Conservation (phyloP, 768 basidiomycete genomes). For the Tremella fuciformis region DNA sequence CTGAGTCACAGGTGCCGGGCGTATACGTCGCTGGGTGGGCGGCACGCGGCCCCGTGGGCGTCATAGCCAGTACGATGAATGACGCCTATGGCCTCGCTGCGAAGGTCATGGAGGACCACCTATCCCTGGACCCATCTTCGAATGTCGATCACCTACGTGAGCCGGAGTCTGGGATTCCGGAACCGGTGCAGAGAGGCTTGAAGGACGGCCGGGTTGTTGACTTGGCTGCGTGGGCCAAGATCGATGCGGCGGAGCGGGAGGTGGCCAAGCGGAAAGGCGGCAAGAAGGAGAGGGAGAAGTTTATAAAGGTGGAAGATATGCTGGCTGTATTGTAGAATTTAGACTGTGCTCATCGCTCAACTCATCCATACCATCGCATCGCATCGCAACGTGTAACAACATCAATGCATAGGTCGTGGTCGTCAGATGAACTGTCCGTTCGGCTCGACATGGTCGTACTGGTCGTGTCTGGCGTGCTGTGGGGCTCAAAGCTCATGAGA, state of each 20-base stretch:
- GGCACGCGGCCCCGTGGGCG: constrained; percentile 82
- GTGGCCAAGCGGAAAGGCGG: constrained; percentile 57
- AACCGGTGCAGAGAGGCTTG: constrained; percentile 53
- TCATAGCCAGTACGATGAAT: constrained; percentile 89
- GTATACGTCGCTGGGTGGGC: constrained; percentile 97
- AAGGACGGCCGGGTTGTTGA: constrained; percentile 56
- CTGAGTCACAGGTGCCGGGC: constrained; percentile 49
- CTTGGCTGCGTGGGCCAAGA: constrained; percentile 70
- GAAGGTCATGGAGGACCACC: constrained; percentile 64
- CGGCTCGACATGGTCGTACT: too few relatives aligned
- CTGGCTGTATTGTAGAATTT: constrained; percentile 39
- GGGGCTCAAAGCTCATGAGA: neutral
- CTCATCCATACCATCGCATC: neutral
- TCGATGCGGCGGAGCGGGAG: constrained; percentile 68
- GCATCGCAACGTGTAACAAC: neutral
- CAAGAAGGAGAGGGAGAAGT: constrained; percentile 55
- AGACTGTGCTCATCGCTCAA: neutral
- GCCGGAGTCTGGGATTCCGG: constrained; percentile 57
- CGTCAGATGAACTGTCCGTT: neutral
- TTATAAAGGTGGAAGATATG: constrained; percentile 53
- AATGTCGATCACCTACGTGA: neutral
- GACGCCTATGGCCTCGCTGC: constrained; percentile 79
- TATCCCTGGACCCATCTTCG: constrained; percentile 23
- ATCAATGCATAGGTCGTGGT: constrained; percentile 5
- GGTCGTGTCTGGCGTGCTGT: too few relatives aligned